Conservation (phyloP, 2,329 filamentous ascomycete species). For the Coniochaeta ligniaria region DNA sequence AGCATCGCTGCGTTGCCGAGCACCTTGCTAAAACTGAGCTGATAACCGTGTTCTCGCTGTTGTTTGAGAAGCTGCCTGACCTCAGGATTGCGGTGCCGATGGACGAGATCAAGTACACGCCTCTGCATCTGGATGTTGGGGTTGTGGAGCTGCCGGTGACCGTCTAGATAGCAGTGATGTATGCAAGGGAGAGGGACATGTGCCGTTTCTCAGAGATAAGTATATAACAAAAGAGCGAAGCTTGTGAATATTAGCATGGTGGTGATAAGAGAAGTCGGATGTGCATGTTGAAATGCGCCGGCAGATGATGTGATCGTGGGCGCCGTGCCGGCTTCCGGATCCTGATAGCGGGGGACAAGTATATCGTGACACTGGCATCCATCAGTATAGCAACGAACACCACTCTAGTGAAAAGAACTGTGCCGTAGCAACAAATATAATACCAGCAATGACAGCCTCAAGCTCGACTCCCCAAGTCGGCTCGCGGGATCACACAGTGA, state of each 20-base stretch:
- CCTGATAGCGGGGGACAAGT: neutral
- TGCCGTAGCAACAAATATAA: neutral
- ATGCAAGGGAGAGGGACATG: neutral
- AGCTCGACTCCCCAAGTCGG: neutral
- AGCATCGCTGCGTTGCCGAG: conserved; percentile 39
- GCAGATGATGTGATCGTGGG: neutral
- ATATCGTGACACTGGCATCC: neutral
- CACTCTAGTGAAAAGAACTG: neutral
- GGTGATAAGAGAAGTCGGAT: neutral
- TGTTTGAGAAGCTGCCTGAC: conserved; percentile 30
- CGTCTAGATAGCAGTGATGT: conserved; percentile 15
- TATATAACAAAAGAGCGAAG: no score
- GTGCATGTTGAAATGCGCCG: neutral
- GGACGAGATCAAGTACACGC: conserved; percentile 29
- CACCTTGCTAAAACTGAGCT: conserved; percentile 33
- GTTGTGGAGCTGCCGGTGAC: conserved; percentile 29
- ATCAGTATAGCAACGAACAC: neutral
- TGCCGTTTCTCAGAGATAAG: no score
- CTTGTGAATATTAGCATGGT: no score
- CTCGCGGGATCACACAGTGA: neutral
- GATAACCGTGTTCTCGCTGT: conserved; percentile 31
- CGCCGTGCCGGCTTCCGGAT: neutral
- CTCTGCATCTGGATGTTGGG: conserved; percentile 30
- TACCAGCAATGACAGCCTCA: neutral
- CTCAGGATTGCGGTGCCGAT: conserved; percentile 30